phyloP scores from a whole-genome alignment of 2,329 filamentous ascomycete genomes.

The Whalleya microplaca region DNA sequence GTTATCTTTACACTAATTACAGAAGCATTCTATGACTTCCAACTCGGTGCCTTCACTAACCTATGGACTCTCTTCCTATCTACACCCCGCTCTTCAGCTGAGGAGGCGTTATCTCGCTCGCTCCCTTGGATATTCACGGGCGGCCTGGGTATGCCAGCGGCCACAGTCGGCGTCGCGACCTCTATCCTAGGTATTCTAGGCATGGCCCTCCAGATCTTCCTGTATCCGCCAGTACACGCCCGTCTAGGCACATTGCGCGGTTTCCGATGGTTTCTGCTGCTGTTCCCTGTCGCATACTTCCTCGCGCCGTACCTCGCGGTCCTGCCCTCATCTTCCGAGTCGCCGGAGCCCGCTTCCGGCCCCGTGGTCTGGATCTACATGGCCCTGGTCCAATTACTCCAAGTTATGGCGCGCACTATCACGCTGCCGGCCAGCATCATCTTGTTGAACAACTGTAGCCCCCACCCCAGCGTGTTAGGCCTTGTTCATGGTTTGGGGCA shows the following conservation, averaged over 20 bases:
- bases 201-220: constrained; percentile 68
- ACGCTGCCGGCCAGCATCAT: constrained; percentile 62
- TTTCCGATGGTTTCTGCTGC: constrained; percentile 66
- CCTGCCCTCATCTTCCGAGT: constrained; percentile 54
- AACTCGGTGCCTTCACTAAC: constrained; percentile 70
- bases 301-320: constrained; percentile 70
- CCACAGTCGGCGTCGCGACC: constrained; percentile 69
- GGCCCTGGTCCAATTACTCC: constrained; percentile 64
- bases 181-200: constrained; percentile 71
- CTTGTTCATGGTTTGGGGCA: constrained; percentile 60
- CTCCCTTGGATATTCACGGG: constrained; percentile 63
- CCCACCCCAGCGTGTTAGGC: constrained; percentile 60
- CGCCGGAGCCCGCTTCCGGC: constrained; percentile 50
- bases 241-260: constrained; percentile 67
- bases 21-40: constrained; percentile 72
- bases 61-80: constrained; percentile 73
- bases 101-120: constrained; percentile 37
- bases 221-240: constrained; percentile 68
- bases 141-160: constrained; percentile 68
- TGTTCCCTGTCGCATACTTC: constrained; percentile 71
- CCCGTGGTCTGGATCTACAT: constrained; percentile 64
- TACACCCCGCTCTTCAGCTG: constrained; percentile 56
- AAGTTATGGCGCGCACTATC: constrained; percentile 76
- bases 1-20: constrained; percentile 59
- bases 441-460: constrained; percentile 63